These are phyloP conservation scores for Fusarium verticillioides DNA, from an alignment of 2,329 filamentous ascomycete genomes.

Conservation along the genomic window DNA sequence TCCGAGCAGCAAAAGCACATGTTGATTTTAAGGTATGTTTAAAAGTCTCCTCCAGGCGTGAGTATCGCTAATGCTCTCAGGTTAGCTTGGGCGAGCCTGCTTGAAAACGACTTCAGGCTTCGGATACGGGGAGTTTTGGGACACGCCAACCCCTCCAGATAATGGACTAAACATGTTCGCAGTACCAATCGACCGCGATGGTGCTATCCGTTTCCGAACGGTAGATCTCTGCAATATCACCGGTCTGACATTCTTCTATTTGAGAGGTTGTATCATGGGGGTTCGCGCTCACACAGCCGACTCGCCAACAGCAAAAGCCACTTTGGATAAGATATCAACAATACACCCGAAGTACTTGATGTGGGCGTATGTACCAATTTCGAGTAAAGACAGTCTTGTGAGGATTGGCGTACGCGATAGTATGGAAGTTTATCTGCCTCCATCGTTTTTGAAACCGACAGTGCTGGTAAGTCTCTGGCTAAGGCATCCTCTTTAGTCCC, in stretches of 20 bases:
- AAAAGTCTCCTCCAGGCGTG: not conserved
- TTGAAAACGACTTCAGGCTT: accelerated
- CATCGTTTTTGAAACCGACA: not conserved
- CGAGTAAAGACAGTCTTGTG: not conserved
- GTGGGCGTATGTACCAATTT: not conserved
- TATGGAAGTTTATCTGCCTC: no score
- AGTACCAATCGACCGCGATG: accelerated
- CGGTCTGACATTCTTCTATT: not conserved
- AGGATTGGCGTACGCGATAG: not conserved
- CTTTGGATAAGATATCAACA: not conserved
- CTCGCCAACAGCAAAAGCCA: not conserved
- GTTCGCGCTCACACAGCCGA: not conserved
- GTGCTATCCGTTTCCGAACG: not conserved
- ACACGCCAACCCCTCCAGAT: not conserved
- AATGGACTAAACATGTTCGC: not conserved
- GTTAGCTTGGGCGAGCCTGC: not conserved
- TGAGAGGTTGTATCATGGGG: not conserved
- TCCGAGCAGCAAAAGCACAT: not conserved
- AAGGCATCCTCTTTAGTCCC: not conserved
- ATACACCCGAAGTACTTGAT: not conserved
- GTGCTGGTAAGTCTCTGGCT: not conserved
- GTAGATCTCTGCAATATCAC: not conserved
- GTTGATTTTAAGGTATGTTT: not conserved
- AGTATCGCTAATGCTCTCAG: not conserved
- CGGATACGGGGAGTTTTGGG: not conserved